Conservation (phyloP, 1,284 basidiomycete species). For the Meira nashicola region DNA sequence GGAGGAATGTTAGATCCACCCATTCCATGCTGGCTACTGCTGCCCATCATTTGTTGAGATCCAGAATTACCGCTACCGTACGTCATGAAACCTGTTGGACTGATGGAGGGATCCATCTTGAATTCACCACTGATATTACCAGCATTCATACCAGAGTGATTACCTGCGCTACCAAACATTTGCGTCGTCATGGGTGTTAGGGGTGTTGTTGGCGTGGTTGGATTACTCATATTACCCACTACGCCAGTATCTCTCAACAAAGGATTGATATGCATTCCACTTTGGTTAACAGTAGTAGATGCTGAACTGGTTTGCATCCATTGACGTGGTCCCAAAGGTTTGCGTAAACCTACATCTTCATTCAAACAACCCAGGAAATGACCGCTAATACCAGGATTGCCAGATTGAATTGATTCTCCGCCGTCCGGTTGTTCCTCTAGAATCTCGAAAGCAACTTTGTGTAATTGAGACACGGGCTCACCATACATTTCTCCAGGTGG, state of each 20-base stretch:
- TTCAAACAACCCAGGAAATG: slow-evolving; percentile 44
- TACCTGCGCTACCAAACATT: no score
- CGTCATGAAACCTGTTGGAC: no score
- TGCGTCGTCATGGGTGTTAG: slow-evolving; percentile 30
- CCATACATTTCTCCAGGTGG: slow-evolving; percentile 68
- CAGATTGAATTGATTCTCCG: slow-evolving; percentile 19
- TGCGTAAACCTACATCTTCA: slow-evolving; percentile 42
- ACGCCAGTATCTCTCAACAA: no score
- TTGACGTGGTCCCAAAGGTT: slow-evolving; percentile 33
- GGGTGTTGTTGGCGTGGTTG: slow-evolving; percentile 42
- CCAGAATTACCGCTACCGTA: no score
- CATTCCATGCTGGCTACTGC: no score
- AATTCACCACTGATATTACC: background rate
- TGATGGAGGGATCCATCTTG: no score
- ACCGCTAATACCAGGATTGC: slow-evolving; percentile 33
- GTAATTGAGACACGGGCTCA: slow-evolving; percentile 87
- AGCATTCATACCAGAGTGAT: background rate
- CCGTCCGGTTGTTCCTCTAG: slow-evolving; percentile 28
- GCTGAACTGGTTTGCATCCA: slow-evolving; percentile 24
- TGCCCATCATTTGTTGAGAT: no score
- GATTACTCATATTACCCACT: slow-evolving; percentile 17
- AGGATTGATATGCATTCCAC: no score
- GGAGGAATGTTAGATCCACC: no score
- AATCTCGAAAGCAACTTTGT: slow-evolving; percentile 58
- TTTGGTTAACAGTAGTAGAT: no score